phyloP scores from a whole-genome alignment of 2,329 filamentous ascomycete species.

The Cladosporium velox region DNA sequence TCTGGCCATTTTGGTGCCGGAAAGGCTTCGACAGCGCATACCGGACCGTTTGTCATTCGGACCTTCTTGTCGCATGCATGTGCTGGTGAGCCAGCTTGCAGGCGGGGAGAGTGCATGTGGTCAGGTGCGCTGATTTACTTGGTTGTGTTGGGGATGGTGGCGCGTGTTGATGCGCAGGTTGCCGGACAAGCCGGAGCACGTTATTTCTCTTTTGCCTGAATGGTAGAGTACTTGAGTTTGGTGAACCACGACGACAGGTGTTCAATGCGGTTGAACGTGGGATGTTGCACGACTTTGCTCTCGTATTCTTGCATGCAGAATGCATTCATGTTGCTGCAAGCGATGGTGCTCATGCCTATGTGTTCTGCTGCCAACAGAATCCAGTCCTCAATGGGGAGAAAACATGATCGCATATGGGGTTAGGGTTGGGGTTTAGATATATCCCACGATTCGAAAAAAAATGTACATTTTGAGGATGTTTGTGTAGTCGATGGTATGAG shows the following conservation, averaged over 20 bases:
- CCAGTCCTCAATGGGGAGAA: background rate
- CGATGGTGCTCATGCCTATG: background rate
- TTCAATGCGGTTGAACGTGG: background rate
- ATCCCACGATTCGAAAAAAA: background rate
- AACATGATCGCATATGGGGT: background rate
- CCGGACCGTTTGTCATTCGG: background rate
- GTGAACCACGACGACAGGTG: background rate
- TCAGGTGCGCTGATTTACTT: background rate
- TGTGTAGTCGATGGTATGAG: too few relatives aligned
- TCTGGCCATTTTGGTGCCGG: background rate
- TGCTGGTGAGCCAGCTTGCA: background rate
- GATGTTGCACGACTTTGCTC: background rate
- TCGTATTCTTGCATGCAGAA: background rate
- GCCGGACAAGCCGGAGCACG: background rate
- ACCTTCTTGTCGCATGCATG: background rate
- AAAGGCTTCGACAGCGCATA: slow-evolving; percentile 8
- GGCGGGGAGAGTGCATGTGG: slow-evolving; percentile 2
- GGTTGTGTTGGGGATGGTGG: slow-evolving; percentile 2
- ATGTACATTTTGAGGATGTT: too few relatives aligned
- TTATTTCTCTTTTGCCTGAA: slow-evolving; percentile 1
- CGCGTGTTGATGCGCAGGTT: background rate
- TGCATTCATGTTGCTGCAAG: background rate
- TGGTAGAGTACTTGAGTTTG: background rate
- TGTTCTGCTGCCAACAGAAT: background rate
- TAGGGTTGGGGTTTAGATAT: background rate